phyloP scores from a whole-genome alignment of 2,329 filamentous ascomycete species.

The Calycina herbarum region DNA sequence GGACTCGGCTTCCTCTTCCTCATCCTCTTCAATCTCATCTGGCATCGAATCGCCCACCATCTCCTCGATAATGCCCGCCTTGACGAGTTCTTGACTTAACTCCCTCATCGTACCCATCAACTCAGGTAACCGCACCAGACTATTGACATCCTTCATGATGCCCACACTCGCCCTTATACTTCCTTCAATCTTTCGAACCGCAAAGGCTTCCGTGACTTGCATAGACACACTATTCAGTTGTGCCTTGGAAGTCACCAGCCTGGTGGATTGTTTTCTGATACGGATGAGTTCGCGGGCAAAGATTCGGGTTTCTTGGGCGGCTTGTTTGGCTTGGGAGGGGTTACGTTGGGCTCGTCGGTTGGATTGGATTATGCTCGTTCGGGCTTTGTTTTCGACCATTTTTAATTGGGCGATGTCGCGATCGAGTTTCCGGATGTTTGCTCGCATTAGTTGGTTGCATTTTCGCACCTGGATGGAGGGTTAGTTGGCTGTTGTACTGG shows the following conservation, averaged over 20 bases:
- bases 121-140: conserved; percentile 79
- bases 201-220: conserved; percentile 97
- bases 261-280: conserved; percentile 70
- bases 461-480: conserved; percentile 73
- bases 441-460: conserved; percentile 86
- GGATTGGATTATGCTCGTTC: conserved; percentile 79
- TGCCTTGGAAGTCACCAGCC: conserved; percentile 83
- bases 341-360: conserved; percentile 80
- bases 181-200: conserved; percentile 92
- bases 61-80: conserved; percentile 96
- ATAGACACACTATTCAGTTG: conserved; percentile 92
- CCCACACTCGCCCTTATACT: conserved; percentile 82
- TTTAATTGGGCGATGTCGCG: conserved; percentile 83
- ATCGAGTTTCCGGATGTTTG: conserved; percentile 91
- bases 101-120: conserved; percentile 87
- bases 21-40: conserved; percentile 69
- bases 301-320: conserved; percentile 76
- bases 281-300: conserved; percentile 88
- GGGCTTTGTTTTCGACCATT: conserved; percentile 78
- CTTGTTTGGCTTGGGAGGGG: conserved; percentile 75
- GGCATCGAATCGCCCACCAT: conserved; percentile 88
- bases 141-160: conserved; percentile 97
- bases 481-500: conserved; percentile 2
- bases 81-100: conserved; percentile 82
- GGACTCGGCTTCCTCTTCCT: conserved; percentile 72